Percentiles rank a stretch among this genome's conserved stretches.
These are phyloP conservation scores for Termitomyces titanicus DNA, from an alignment of 768 basidiomycete species.

Conservation along the genomic window DNA sequence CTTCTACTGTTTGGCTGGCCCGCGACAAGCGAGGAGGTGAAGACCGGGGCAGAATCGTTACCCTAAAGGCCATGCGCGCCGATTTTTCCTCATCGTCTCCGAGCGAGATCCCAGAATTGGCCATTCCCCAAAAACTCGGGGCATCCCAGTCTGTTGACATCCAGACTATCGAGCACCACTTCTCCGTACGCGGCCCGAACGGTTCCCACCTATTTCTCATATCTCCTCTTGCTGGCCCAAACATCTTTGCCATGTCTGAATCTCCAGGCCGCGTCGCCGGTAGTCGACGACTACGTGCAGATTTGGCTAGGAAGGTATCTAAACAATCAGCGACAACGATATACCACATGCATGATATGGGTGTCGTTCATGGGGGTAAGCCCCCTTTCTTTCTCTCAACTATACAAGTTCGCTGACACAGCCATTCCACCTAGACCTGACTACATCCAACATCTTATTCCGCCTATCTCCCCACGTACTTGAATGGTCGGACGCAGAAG, in stretches of 20 bases:
- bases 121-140: slow-evolving; percentile 31
- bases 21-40: slow-evolving; percentile 15
- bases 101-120: slow-evolving; percentile 22
- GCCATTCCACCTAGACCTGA: slow-evolving; percentile 34
- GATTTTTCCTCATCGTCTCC: slow-evolving; percentile 22
- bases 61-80: slow-evolving; percentile 33
- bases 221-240: slow-evolving; percentile 42
- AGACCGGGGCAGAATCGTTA: slow-evolving; percentile 18
- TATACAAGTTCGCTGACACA: slow-evolving; percentile 1
- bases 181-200: slow-evolving; percentile 43
- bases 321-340: slow-evolving; percentile 24
- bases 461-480: slow-evolving; percentile 18
- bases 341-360: slow-evolving; percentile 27
- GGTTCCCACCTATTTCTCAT: slow-evolving; percentile 49
- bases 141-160: slow-evolving; percentile 23
- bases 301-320: slow-evolving; percentile 32
- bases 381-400: background rate
- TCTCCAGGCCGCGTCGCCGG: slow-evolving; percentile 25
- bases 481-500: slow-evolving; percentile 30
- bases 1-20: slow-evolving; percentile 37
- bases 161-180: slow-evolving; percentile 37
- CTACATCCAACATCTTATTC: slow-evolving; percentile 36
- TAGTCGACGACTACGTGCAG: slow-evolving; percentile 28
- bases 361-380: slow-evolving; percentile 34
- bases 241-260: slow-evolving; percentile 26